Percentiles rank a stretch among this genome's conserved stretches.
Conservation (phyloP, 2,329 filamentous ascomycete genomes). For the Cryoendolithus antarcticus region DNA sequence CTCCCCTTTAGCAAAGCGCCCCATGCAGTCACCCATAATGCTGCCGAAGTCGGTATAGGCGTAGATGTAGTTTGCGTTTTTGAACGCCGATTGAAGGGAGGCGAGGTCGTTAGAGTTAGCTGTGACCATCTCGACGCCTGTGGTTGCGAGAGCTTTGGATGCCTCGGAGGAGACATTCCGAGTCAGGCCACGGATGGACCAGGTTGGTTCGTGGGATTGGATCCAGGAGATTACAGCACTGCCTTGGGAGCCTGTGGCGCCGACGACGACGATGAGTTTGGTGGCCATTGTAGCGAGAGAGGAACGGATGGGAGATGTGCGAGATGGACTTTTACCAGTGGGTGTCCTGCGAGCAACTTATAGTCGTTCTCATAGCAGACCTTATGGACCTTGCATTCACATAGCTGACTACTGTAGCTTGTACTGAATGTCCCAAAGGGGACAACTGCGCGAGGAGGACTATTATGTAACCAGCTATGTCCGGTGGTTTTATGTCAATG, state of each 20-base stretch:
- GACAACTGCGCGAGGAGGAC: too few relatives aligned
- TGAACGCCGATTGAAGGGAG: slow-evolving; percentile 24
- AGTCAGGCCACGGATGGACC: slow-evolving; percentile 27
- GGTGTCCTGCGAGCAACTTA: too few relatives aligned
- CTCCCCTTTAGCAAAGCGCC: slow-evolving; percentile 3
- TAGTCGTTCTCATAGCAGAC: too few relatives aligned
- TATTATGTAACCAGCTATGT: too few relatives aligned
- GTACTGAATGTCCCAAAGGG: too few relatives aligned
- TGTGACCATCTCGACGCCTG: slow-evolving; percentile 27
- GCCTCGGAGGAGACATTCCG: slow-evolving; percentile 29
- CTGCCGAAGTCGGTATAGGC: slow-evolving; percentile 6
- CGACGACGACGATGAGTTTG: slow-evolving; percentile 12
- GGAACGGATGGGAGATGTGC: too few relatives aligned
- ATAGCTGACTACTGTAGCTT: too few relatives aligned
- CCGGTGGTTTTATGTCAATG: too few relatives aligned
- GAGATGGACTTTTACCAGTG: too few relatives aligned
- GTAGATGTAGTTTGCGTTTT: slow-evolving; percentile 27
- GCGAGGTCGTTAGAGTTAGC: slow-evolving; percentile 22
- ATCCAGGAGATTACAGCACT: slow-evolving; percentile 9
- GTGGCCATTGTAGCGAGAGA: background rate
- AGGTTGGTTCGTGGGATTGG: slow-evolving; percentile 5
- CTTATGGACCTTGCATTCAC: too few relatives aligned
- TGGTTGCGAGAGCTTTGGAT: slow-evolving; percentile 18
- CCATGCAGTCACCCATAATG: slow-evolving; percentile 6
- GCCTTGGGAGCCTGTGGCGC: slow-evolving; percentile 13